Conservation (phyloP, 1,284 basidiomycete species). For the Fomitopsis betulina region DNA sequence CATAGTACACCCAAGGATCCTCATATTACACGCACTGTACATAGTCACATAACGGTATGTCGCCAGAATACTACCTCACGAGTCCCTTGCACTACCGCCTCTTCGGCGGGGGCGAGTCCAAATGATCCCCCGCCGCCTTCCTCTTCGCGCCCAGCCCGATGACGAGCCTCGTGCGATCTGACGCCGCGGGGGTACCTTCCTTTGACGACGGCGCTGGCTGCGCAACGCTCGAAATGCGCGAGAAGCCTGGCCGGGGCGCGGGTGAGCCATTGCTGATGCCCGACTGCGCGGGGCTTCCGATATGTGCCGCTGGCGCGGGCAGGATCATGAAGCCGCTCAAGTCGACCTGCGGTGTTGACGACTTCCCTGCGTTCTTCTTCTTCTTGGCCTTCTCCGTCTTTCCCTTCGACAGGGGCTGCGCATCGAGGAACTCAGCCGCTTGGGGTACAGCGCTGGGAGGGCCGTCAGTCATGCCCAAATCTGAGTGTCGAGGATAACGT, state of each 20-base stretch:
- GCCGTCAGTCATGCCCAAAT: background rate
- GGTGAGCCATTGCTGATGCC: conserved; percentile 47
- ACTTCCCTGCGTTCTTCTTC: conserved; percentile 61
- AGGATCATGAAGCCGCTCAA: conserved; percentile 65
- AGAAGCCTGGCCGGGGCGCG: conserved; percentile 70
- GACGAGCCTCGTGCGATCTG: conserved; percentile 66
- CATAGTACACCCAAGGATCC: too few species aligned
- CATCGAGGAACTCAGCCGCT: conserved; percentile 70
- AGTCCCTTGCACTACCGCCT: conserved; percentile 19
- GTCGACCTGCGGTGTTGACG: conserved; percentile 42
- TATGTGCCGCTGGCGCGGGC: conserved; percentile 49
- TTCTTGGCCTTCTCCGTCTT: conserved; percentile 79
- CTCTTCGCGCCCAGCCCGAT: conserved; percentile 75
- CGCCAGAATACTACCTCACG: background rate
- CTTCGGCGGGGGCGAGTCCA: conserved; percentile 43
- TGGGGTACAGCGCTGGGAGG: conserved; percentile 70
- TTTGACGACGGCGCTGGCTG: conserved; percentile 40
- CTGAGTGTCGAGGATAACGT: too few species aligned
- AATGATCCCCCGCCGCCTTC: conserved; percentile 63
- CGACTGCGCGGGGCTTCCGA: conserved; percentile 41
- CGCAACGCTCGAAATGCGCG: conserved; percentile 56
- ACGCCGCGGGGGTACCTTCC: conserved; percentile 44
- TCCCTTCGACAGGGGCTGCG: conserved; percentile 66
- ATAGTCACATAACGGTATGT: background rate
- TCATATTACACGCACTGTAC: background rate